Conservation (phyloP, 768 basidiomycete genomes). For the Gyrodon lividus region DNA sequence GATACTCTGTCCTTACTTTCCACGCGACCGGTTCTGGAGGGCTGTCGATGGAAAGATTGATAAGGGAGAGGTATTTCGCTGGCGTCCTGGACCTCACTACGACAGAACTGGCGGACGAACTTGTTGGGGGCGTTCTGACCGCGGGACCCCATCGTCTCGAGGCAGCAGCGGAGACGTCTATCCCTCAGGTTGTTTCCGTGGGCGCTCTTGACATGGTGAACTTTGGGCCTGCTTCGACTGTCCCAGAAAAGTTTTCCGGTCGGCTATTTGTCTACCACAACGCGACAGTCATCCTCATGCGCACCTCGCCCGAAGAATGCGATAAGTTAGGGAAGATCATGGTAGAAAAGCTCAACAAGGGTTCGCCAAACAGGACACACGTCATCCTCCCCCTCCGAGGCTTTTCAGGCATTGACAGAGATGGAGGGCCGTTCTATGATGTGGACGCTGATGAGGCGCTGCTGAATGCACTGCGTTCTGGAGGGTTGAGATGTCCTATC, state of each 20-base stretch:
- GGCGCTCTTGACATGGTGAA: conserved; percentile 36
- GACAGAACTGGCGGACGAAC: conserved; percentile 33
- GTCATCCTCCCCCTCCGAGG: conserved; percentile 27
- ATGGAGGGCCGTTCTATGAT: too few species aligned
- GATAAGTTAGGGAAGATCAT: conserved; percentile 20
- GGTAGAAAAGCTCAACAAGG: conserved; percentile 17
- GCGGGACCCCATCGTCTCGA: conserved; percentile 29
- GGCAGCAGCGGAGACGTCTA: conserved; percentile 16
- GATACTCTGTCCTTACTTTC: conserved; percentile 21
- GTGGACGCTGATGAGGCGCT: conserved; percentile 24
- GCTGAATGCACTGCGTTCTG: conserved; percentile 14
- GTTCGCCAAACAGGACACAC: conserved; percentile 14
- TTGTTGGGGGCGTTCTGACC: conserved; percentile 27
- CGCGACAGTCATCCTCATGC: conserved; percentile 25
- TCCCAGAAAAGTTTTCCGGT: conserved; percentile 18
- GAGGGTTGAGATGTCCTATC: conserved; percentile 16
- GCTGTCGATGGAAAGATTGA: conserved; percentile 29
- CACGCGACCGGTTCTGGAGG: conserved; percentile 32
- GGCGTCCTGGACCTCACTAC: conserved; percentile 33
- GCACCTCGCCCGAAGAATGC: conserved; percentile 27
- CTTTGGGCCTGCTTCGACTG: conserved; percentile 29
- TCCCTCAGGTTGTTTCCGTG: conserved; percentile 31
- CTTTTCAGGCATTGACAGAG: conserved; percentile 25
- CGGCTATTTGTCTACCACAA: conserved; percentile 26
- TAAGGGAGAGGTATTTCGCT: conserved; percentile 19